A percentile compares a stretch with the other conserved stretches of the same genome.
Evolutionary conservation across 2,329 filamentous ascomycete genomes (phyloP).

Genomic region (Alternaria sp.): DNA sequence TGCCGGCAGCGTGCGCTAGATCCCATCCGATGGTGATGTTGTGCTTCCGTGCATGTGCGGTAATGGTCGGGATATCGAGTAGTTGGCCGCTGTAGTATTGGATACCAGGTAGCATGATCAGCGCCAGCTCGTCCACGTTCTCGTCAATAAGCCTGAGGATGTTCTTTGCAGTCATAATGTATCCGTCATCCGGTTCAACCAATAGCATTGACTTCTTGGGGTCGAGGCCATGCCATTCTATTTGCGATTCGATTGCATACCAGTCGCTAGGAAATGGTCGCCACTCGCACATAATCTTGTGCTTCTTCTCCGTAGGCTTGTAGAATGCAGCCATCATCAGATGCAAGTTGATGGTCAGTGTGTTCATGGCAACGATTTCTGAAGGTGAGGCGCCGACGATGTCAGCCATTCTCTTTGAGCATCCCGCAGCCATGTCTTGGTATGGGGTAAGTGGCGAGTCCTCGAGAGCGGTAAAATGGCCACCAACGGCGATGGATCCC

Average conservation of each 20-base stretch:
- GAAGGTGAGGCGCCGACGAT: conserved; percentile 76
- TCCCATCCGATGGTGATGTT: conserved; percentile 86
- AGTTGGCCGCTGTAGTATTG: conserved; percentile 92
- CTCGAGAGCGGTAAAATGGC: conserved; percentile 76
- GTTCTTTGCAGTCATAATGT: conserved; percentile 71
- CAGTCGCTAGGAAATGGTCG: conserved; percentile 90
- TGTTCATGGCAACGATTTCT: conserved; percentile 90
- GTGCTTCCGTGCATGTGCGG: conserved; percentile 73
- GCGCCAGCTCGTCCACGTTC: conserved; percentile 74
- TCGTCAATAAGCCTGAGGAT: conserved; percentile 77
- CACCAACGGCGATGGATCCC: conserved; percentile 83
- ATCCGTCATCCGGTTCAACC: conserved; percentile 68
- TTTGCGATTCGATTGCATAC: conserved; percentile 85
- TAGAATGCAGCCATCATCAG: conserved; percentile 89
- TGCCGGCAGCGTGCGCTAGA: conserved; percentile 85
- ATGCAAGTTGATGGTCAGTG: conserved; percentile 82
- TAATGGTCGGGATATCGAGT: conserved; percentile 83
- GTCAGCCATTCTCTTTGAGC: conserved; percentile 72
- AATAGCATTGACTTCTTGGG: conserved; percentile 74
- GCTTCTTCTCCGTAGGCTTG: conserved; percentile 68
- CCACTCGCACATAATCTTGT: conserved; percentile 86
- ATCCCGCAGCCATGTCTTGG: conserved; percentile 79
- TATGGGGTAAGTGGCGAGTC: conserved; percentile 77
- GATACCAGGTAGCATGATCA: conserved; percentile 83
- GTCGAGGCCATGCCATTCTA: conserved; percentile 74